Percentiles rank a stretch among this genome's conserved stretches.
Conservation (phyloP, 495 filamentous ascomycete genomes). For the Daldinia vernicosa region DNA sequence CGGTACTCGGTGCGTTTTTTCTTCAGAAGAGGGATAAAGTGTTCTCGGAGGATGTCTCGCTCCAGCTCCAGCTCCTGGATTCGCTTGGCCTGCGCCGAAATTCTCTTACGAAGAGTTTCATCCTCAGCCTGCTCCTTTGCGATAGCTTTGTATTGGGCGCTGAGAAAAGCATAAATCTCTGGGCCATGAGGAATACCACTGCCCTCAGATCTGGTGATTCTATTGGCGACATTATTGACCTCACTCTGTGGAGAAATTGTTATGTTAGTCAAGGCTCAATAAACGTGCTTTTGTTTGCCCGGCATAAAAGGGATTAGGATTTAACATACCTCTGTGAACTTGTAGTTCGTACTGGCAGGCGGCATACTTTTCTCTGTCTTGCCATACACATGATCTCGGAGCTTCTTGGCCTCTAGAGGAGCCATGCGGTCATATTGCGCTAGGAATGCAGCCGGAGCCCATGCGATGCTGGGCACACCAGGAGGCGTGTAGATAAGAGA, state of each 20-base stretch:
- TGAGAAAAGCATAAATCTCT: background rate
- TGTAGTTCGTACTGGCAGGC: constrained; percentile 9
- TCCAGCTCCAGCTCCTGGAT: constrained; percentile 1
- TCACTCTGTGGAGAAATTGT: background rate
- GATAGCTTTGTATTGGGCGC: background rate
- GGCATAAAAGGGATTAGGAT: background rate
- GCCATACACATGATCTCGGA: constrained; percentile 19
- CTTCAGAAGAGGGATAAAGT: constrained; percentile 14
- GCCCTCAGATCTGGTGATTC: background rate
- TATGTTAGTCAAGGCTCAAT: constrained; percentile 11
- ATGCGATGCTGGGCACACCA: constrained; percentile 17
- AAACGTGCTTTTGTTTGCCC: background rate
- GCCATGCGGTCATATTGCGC: constrained; percentile 36
- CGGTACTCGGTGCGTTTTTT: background rate
- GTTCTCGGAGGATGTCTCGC: background rate
- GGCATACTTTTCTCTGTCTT: background rate
- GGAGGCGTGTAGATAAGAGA: constrained; percentile 41
- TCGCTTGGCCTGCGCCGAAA: background rate
- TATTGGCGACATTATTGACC: background rate
- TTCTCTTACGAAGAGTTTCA: background rate
- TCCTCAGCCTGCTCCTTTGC: background rate
- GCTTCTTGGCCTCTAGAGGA: constrained; percentile 24
- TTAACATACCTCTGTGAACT: constrained; percentile 26
- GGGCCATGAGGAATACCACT: background rate
- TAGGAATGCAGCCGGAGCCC: constrained; percentile 9